phyloP scores from a whole-genome alignment of 139 green algal genomes.

The Tetradesmus obliquus region DNA sequence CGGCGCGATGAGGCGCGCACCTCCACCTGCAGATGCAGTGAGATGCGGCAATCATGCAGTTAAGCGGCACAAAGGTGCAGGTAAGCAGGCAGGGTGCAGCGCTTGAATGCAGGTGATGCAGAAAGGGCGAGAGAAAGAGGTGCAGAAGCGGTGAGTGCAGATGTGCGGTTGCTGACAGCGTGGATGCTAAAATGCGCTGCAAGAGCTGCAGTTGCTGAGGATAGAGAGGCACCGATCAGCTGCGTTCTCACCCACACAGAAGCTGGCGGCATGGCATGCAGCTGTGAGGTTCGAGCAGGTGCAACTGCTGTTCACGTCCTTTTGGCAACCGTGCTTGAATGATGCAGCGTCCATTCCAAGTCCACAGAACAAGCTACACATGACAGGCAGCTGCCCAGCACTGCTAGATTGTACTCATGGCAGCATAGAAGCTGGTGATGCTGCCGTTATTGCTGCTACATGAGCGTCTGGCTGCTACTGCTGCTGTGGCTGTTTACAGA shows the following conservation, averaged over 20 bases:
- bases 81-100: not conserved
- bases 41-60: too few species aligned
- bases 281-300: not conserved
- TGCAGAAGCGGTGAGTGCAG: not conserved
- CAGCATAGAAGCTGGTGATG: not conserved
- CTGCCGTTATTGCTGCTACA: too few species aligned
- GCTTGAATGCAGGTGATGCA: not conserved
- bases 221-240: too few species aligned
- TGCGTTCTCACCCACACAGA: too few species aligned
- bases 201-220: too few species aligned
- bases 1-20: constrained; percentile 36
- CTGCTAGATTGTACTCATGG: too few species aligned
- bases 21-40: constrained; percentile 17
- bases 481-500: not conserved
- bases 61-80: too few species aligned
- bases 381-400: too few species aligned
- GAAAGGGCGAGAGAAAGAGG: not conserved
- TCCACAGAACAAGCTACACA: too few species aligned
- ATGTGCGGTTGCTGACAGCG: not conserved
- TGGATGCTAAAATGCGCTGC: too few species aligned
- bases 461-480: not conserved
- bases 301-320: not conserved
- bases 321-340: too few species aligned
- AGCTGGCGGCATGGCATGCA: not conserved
- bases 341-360: too few species aligned